Base-by-base conservation (phyloP, 2,329 filamentous ascomycete species). In the Xylaria sp. region DNA sequence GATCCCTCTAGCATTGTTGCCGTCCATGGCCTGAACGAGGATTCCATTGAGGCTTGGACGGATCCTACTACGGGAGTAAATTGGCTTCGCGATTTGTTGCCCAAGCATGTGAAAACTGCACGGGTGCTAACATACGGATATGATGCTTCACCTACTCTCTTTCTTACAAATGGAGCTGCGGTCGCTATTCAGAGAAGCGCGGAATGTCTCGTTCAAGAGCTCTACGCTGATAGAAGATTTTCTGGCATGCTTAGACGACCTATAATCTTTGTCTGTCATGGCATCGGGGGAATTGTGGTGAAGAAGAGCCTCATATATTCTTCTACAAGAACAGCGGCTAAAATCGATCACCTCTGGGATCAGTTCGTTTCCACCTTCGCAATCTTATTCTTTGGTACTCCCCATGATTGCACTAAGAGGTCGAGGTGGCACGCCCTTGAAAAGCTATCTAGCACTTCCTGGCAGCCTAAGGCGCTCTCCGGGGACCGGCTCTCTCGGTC, bases 191-290 rank as follows among this genome's bases (percentile, higher is more conserved):
- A 74, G 33, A 67, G 69, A 46, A 71, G 73, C 67, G 79, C 79
- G 9, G 65, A 72, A 38, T 79, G 72, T 36, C 71, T 81, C 13
- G 73, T 80, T 31, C 74, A 75, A 44, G 71, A 78, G 61, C 72
- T 81, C 17, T 72, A 74, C 68, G 76, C 75, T 15, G 74, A 79
- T 62, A 74, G 80, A 44, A 59, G 70, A 20, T 64, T 78, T 7
- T 73, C 70, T 15, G 67, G 73, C 58, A 73, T 71, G n/a, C 60
- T 53, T 23, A 66, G 72, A 58, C 73, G 78, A 40, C 79, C 79
- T 9, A 77, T 81, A 44, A 78, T 81, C 46, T 81, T 81, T 64
- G 59, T 81, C 54, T 81, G 79, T 65, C 79, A 81, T 73, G 77
- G 78, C 20, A 63, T 81, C 51, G 80, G 80, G 10, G 79, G 80